These are phyloP conservation scores for Chionographis japonica DNA, from an alignment of 106 monocot genomes.

Conservation along the genomic window DNA sequence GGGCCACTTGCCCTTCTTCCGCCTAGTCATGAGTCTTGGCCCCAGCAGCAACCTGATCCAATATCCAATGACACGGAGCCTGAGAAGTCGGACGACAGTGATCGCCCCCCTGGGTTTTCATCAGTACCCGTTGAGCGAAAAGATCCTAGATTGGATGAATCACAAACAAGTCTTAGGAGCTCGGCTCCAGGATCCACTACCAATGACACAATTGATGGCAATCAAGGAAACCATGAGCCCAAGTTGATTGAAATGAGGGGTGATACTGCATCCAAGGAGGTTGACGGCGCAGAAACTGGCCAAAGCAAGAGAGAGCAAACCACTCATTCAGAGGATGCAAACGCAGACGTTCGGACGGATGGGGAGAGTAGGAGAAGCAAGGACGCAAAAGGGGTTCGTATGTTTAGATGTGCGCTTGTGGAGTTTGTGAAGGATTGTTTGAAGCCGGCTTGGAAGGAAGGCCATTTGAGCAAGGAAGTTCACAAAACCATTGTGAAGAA, in stretches of 20 bases:
- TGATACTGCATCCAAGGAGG: constrained; percentile 14
- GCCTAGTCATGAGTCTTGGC: constrained; percentile 14
- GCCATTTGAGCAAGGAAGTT: constrained; percentile 85
- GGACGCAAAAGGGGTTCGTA: constrained; percentile 51
- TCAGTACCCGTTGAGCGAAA: constrained; percentile 3
- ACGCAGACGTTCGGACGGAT: constrained; percentile 28
- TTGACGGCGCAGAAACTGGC: constrained; percentile 19
- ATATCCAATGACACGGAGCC: background rate
- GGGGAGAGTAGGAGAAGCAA: constrained; percentile 49
- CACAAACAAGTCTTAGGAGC: constrained; percentile 8
- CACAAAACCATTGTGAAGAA: constrained; percentile 97
- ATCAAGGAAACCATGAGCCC: constrained; percentile 1
- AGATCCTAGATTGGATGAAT: constrained; percentile 1
- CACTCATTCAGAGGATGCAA: constrained; percentile 15
- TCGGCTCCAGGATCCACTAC: constrained; percentile 1
- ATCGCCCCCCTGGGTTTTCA: constrained; percentile 7
- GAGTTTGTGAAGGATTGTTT: constrained; percentile 85
- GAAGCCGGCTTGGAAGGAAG: constrained; percentile 92
- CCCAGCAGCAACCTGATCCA: constrained; percentile 1
- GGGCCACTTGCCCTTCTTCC: constrained; percentile 8
- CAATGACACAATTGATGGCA: constrained; percentile 6
- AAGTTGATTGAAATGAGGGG: constrained; percentile 1
- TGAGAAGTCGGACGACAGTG: constrained; percentile 1
- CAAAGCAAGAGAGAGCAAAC: constrained; percentile 28
- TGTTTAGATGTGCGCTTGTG: constrained; percentile 80